Evolutionary conservation across 495 filamentous ascomycete species (phyloP), one percentile per base, ranked within the genome.

Genomic region (Acidomyces sp.): DNA sequence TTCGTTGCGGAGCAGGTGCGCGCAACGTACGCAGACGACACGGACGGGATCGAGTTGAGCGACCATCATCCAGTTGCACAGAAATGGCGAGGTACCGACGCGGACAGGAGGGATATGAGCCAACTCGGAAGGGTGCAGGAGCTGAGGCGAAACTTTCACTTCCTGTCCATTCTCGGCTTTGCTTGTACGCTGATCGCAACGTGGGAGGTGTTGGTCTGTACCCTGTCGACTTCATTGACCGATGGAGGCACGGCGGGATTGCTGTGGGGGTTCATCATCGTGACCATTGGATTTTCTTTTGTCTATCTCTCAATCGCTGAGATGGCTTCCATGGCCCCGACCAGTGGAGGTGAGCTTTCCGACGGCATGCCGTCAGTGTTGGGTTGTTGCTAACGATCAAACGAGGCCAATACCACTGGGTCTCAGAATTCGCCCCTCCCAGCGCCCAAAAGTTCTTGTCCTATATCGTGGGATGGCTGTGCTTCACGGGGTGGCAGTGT

Each of bases 81-180:
- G 17, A 21, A 24, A 26, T 41, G 20, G 9, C 22, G 21, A 6
- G 38, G 38, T 9, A 41, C 38, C 4, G 38, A 32, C 25, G 26
- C 20, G 16, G 38, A 41, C 25, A 34, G 25, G 17, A 4, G 19
- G 22, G 25, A 34, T 27, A 41, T 41, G 38, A 9, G 6, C 6
- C 6, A 7, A 6, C 34, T 24, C 9, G 34, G 16, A 25, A 37
- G 9, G 27, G 25, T 16, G 18, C 27, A 17, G 29, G 27, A 11
- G 29, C 29, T 22, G 4, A 10, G 37, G 65, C 64, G 70, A n/a
- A 69, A 62, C 34, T 71, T 70, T 37, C 60, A 62, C 0, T 56
- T 68, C 37, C 49, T 71, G 31, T 63, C 66, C 4, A 70, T 70
- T 37, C 41, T 71, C 19, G 68, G 65, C 0, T 72, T 74, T 33